phyloP scores from a whole-genome alignment of 2,329 filamentous ascomycete species.

The Macrophomina pseudophaseolina region DNA sequence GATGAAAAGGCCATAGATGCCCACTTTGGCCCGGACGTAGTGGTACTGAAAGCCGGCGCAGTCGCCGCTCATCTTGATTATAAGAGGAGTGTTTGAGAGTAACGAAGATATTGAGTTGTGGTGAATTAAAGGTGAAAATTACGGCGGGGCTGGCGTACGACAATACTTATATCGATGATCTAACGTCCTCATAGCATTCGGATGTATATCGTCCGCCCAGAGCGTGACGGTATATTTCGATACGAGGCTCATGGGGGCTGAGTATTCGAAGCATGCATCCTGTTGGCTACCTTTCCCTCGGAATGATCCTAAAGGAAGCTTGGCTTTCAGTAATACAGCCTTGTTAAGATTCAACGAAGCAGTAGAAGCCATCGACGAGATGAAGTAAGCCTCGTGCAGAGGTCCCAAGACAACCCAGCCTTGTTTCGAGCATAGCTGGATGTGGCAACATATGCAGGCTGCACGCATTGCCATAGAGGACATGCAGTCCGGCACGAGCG shows the following conservation, averaged over 20 bases:
- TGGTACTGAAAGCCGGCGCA: not conserved
- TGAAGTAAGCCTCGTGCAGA: too few relatives aligned
- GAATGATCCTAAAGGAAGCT: not conserved
- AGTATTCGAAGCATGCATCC: not conserved
- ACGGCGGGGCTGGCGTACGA: not conserved
- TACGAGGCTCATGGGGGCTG: not conserved
- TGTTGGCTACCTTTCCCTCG: not conserved
- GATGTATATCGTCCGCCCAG: not conserved
- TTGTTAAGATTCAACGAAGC: not conserved
- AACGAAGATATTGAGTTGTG: too few relatives aligned
- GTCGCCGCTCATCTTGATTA: too few relatives aligned
- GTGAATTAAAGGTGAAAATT: not conserved
- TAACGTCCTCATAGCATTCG: not conserved
- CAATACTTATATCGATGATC: not conserved
- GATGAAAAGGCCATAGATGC: not conserved
- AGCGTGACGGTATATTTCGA: not conserved
- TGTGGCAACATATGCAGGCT: too few relatives aligned
- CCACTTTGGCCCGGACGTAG: not conserved
- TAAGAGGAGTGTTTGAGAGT: too few relatives aligned
- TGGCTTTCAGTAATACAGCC: not conserved
- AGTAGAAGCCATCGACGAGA: not conserved
- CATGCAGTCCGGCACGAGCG: too few relatives aligned
- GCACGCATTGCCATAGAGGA: too few relatives aligned
- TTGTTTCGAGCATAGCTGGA: not conserved
- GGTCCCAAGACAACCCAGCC: not conserved